Evolutionary conservation across 352 stramenopile species (phyloP).

Genomic region (Phytophthora pseudosyringae): DNA sequence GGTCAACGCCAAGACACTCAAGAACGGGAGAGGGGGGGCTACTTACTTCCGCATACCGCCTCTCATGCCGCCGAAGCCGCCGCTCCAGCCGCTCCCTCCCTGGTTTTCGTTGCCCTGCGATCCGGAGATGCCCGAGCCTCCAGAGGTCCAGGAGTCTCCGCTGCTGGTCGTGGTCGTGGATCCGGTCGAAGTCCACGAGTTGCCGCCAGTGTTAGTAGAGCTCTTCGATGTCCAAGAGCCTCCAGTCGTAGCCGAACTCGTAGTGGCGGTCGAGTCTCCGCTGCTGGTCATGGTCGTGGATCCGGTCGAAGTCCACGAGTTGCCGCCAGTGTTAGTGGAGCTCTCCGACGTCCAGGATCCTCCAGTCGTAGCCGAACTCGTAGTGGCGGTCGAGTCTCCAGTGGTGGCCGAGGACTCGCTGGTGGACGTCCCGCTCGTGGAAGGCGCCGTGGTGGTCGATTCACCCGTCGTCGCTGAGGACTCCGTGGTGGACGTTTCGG

Average conservation of each 20-base stretch:
- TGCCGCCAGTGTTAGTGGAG: slow-evolving; percentile 1
- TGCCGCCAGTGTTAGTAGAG: slow-evolving; percentile 1
- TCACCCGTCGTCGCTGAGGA: background rate
- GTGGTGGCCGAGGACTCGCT: slow-evolving; percentile 3
- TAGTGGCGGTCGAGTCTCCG: slow-evolving; percentile 1
- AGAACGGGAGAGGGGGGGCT: too few species aligned
- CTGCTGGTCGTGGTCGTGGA: background rate
- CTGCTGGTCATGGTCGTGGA: too few species aligned
- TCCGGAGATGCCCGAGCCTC: slow-evolving; percentile 1
- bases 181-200: slow-evolving; percentile 17
- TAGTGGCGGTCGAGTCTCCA: background rate
- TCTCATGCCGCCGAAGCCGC: slow-evolving; percentile 32
- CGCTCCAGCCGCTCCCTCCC: slow-evolving; percentile 31
- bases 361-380: slow-evolving; percentile 2
- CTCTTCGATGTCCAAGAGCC: slow-evolving; percentile 5
- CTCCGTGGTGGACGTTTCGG: background rate
- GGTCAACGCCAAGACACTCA: too few species aligned
- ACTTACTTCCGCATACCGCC: slow-evolving; percentile 18
- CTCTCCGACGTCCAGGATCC: slow-evolving; percentile 5
- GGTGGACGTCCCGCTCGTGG: background rate
- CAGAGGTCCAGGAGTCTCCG: too few species aligned
- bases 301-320: slow-evolving; percentile 17
- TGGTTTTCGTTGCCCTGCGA: slow-evolving; percentile 21
- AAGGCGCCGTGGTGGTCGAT: background rate
- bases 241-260: slow-evolving; percentile 2